Percentiles rank a stretch among this genome's conserved stretches.
Evolutionary conservation across 225 moss, liverwort and hornwort genomes (phyloP).

Genomic region (Antitrichia curtipendula): DNA sequence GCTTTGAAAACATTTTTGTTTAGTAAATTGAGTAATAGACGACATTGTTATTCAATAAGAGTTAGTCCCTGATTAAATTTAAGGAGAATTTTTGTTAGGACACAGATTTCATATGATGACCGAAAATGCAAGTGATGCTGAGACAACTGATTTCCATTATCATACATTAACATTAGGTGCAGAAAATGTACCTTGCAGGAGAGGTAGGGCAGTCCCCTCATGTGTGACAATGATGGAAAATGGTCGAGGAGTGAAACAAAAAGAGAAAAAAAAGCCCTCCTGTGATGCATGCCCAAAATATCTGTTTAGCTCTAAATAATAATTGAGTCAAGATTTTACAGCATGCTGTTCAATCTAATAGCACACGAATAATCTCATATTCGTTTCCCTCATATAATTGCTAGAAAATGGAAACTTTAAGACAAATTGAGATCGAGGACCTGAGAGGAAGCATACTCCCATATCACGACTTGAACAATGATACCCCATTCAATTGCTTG

Average conservation of each 20-base stretch:
- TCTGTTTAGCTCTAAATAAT: background rate
- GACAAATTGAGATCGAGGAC: background rate
- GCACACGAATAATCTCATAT: background rate
- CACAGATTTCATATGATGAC: background rate
- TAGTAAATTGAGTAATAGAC: no score
- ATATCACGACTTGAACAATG: background rate
- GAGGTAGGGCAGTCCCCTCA: conserved; percentile 28
- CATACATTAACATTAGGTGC: background rate
- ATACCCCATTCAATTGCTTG: background rate
- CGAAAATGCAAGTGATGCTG: background rate
- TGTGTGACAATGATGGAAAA: conserved; percentile 22
- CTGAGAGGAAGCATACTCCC: background rate
- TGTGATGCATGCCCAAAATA: background rate
- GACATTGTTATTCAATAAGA: background rate
- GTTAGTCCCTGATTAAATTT: no score
- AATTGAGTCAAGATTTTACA: background rate
- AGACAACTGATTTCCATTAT: background rate
- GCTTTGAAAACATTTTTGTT: background rate
- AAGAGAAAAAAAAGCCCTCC: conserved; percentile 24
- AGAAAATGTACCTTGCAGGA: conserved; percentile 22
- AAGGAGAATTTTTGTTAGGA: background rate
- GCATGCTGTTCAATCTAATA: background rate
- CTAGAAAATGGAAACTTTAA: background rate
- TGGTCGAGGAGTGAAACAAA: conserved; percentile 25
- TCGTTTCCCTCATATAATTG: background rate